Percentiles rank a stretch among this genome's conserved stretches.
phyloP scores from a whole-genome alignment of 2,329 filamentous ascomycete genomes.

The Trichoderma aggressivum region DNA sequence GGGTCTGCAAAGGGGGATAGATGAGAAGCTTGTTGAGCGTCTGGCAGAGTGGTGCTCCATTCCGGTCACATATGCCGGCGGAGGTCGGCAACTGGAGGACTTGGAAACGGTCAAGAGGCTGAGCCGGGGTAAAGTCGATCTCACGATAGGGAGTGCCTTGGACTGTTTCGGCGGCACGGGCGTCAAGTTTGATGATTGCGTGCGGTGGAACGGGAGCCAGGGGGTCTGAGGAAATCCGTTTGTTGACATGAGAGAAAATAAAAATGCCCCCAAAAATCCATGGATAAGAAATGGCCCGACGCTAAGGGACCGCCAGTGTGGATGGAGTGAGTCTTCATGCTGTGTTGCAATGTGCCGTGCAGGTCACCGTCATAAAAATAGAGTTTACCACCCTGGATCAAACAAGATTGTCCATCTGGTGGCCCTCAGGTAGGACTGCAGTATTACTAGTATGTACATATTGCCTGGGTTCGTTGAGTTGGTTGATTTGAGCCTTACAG shows the following conservation, averaged over 20 bases:
- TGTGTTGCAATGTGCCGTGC: neutral
- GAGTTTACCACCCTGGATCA: neutral
- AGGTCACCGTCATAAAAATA: neutral
- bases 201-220: conserved; percentile 72
- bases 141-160: conserved; percentile 93
- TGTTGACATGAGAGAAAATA: neutral
- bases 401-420: conserved; percentile 9
- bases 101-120: conserved; percentile 75
- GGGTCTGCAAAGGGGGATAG: conserved; percentile 86
- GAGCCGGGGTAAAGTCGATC: conserved; percentile 77
- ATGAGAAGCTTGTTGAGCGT: conserved; percentile 73
- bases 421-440: neutral
- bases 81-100: conserved; percentile 79
- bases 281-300: neutral
- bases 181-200: conserved; percentile 84
- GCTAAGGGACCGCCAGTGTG: neutral
- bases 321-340: neutral
- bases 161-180: conserved; percentile 92
- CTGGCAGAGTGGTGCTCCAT: conserved; percentile 85
- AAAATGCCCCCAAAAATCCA: neutral
- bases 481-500: neutral
- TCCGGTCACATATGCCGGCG: conserved; percentile 93
- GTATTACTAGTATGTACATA: neutral
- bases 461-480: neutral
- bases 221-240: neutral